Evolutionary conservation across 208 protist species (phyloP).

Genomic region (Acanthamoeba royreba): DNA sequence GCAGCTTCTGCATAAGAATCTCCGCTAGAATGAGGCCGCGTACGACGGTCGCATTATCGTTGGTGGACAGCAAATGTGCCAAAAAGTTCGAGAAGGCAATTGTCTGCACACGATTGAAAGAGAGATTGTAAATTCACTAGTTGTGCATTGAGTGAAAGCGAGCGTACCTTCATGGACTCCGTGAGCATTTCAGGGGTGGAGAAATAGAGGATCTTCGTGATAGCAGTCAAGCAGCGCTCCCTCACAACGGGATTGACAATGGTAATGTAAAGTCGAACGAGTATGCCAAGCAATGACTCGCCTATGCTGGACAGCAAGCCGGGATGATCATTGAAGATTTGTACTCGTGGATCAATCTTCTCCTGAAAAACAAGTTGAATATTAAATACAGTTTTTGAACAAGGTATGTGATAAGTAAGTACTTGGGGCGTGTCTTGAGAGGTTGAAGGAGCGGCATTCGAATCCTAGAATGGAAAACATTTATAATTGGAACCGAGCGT

Average conservation of each 20-base stretch:
- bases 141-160: background rate
- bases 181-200: constrained; percentile 50
- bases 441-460: too few relatives aligned
- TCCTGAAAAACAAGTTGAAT: background rate
- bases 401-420: too few relatives aligned
- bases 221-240: constrained; percentile 53
- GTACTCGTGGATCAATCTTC: background rate
- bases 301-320: background rate
- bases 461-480: too few relatives aligned
- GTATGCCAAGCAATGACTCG: background rate
- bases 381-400: too few relatives aligned
- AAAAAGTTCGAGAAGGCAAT: constrained; percentile 66
- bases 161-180: constrained; percentile 46
- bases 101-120: background rate
- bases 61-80: constrained; percentile 46
- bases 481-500: too few relatives aligned
- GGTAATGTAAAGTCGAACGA: constrained; percentile 55
- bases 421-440: too few relatives aligned
- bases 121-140: background rate
- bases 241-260: constrained; percentile 56
- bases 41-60: constrained; percentile 39
- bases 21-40: constrained; percentile 61
- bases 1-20: constrained; percentile 72
- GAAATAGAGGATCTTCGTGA: constrained; percentile 65
- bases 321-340: background rate